phyloP scores from a whole-genome alignment of 495 filamentous ascomycete species.

The Clavariopsis aquatica region DNA sequence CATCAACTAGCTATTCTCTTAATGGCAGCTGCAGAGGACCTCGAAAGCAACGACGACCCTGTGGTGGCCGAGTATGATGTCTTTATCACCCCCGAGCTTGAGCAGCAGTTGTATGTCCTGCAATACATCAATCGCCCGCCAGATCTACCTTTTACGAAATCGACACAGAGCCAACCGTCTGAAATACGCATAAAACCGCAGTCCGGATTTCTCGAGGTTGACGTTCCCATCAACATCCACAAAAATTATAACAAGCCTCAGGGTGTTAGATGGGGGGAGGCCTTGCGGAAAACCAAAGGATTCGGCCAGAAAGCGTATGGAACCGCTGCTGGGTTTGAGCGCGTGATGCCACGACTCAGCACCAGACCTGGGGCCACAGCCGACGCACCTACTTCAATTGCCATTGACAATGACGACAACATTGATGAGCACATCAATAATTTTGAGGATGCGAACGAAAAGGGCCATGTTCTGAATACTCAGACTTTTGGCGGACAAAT shows the following conservation, averaged over 20 bases:
- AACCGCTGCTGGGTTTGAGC: conserved; percentile 56
- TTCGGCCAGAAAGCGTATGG: conserved; percentile 61
- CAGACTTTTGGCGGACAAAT: conserved; percentile 71
- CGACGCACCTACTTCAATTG: neutral
- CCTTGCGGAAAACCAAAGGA: conserved; percentile 61
- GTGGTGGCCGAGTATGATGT: conserved; percentile 63
- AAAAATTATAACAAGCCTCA: conserved; percentile 65
- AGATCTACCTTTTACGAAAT: conserved; percentile 58
- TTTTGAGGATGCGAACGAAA: conserved; percentile 53
- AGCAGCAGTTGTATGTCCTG: conserved; percentile 59
- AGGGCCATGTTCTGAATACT: conserved; percentile 56
- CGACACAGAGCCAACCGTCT: conserved; percentile 56
- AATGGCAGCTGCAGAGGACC: neutral
- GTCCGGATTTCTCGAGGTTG: conserved; percentile 71
- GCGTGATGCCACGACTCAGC: conserved; percentile 1
- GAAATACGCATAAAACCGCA: conserved; percentile 66
- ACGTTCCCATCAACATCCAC: conserved; percentile 65
- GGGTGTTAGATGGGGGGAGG: conserved; percentile 66
- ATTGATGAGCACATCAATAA: conserved; percentile 49
- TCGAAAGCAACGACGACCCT: conserved; percentile 53
- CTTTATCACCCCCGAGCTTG: conserved; percentile 53
- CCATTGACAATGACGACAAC: conserved; percentile 44
- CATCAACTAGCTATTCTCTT: neutral
- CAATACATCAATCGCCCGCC: conserved; percentile 65
- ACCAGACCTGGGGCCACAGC: conserved; percentile 13